Evolutionary conservation across 2,329 filamentous ascomycete genomes (phyloP).

Genomic region (Onygena corvina): DNA sequence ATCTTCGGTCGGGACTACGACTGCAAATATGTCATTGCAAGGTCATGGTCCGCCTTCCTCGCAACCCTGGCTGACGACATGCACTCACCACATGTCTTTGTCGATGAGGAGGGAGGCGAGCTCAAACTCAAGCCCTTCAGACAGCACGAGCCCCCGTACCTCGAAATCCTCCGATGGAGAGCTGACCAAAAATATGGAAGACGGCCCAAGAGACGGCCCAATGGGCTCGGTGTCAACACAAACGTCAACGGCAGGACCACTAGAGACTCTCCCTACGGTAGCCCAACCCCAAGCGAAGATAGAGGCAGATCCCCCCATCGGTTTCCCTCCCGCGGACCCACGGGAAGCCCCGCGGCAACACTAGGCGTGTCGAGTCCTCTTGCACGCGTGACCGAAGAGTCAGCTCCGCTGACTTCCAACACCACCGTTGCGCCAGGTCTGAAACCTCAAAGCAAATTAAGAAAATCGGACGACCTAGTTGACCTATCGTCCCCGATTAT

Average conservation of each 20-base stretch:
- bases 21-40: conserved; percentile 90
- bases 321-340: conserved; percentile 33
- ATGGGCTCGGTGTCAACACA: conserved; percentile 43
- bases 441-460: conserved; percentile 15
- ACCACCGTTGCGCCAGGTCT: conserved; percentile 25
- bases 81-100: conserved; percentile 74
- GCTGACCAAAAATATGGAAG: conserved; percentile 83
- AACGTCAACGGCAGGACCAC: conserved; percentile 36
- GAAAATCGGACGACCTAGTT: conserved; percentile 29
- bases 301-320: conserved; percentile 39
- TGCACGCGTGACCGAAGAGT: conserved; percentile 37
- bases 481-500: conserved; percentile 28
- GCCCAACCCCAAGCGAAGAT: conserved; percentile 35
- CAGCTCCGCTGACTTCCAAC: conserved; percentile 27
- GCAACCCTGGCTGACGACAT: conserved; percentile 83
- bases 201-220: conserved; percentile 38
- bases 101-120: conserved; percentile 85
- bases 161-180: conserved; percentile 91
- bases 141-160: conserved; percentile 75
- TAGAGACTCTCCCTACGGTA: conserved; percentile 44
- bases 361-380: conserved; percentile 36
- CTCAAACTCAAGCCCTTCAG: conserved; percentile 90
- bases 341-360: conserved; percentile 34
- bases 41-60: conserved; percentile 81
- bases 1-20: conserved; percentile 96